A percentile compares a stretch with the other conserved stretches of the same genome.
Evolutionary conservation across 2,329 filamentous ascomycete species (phyloP).

Genomic region (Hymenoscyphus scutula): DNA sequence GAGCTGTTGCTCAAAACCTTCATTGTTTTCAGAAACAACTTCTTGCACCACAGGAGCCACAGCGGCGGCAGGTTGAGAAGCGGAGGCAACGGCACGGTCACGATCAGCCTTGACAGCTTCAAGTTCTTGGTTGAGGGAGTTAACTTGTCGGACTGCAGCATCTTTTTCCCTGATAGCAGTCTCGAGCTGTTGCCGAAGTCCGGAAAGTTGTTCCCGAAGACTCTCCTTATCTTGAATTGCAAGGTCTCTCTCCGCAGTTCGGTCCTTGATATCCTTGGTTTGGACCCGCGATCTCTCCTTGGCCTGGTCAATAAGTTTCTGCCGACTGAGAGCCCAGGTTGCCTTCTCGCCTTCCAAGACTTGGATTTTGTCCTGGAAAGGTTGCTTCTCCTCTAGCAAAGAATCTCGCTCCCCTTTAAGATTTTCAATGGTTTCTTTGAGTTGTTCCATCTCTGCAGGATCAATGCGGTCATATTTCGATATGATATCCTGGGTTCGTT

Average conservation of each 20-base stretch:
- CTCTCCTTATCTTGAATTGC: slow-evolving; percentile 44
- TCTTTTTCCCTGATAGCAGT: slow-evolving; percentile 40
- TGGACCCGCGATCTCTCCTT: slow-evolving; percentile 58
- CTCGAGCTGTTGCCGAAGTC: slow-evolving; percentile 49
- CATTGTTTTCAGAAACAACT: slow-evolving; percentile 51
- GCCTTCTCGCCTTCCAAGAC: slow-evolving; percentile 54
- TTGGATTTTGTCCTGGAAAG: slow-evolving; percentile 53
- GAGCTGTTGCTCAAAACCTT: slow-evolving; percentile 50
- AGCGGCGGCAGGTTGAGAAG: slow-evolving; percentile 25
- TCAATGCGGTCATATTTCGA: slow-evolving; percentile 96
- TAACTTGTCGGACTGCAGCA: slow-evolving; percentile 39
- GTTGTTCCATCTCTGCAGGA: slow-evolving; percentile 83
- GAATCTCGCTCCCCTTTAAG: slow-evolving; percentile 64
- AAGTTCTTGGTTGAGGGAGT: slow-evolving; percentile 41
- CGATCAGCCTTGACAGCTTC: slow-evolving; percentile 43
- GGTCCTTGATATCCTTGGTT: slow-evolving; percentile 53
- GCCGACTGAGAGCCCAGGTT: slow-evolving; percentile 51
- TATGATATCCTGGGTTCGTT: slow-evolving; percentile 91
- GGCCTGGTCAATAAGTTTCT: slow-evolving; percentile 59
- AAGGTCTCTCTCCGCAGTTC: slow-evolving; percentile 43
- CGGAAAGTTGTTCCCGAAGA: slow-evolving; percentile 34
- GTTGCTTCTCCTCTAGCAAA: slow-evolving; percentile 37
- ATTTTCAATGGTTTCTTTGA: slow-evolving; percentile 72
- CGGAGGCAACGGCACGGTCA: slow-evolving; percentile 41
- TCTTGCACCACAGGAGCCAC: slow-evolving; percentile 41